Evolutionary conservation across 2,329 filamentous ascomycete species (phyloP).

Genomic region (Beauveria brongniartii): DNA sequence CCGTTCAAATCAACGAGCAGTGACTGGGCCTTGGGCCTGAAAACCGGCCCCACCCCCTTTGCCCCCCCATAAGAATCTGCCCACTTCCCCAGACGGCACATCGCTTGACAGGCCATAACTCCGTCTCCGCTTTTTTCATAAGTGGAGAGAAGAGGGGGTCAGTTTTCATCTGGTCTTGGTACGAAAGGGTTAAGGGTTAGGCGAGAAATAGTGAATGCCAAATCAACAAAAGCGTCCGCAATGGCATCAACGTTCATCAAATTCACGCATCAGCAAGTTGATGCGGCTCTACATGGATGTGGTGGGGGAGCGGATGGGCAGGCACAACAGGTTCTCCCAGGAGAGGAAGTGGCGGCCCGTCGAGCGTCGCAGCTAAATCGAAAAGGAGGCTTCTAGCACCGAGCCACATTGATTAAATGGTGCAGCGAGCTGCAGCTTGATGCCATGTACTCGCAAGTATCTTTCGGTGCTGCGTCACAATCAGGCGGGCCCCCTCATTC

Average conservation of each 20-base stretch:
- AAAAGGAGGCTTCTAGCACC: background rate
- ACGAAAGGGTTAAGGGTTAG: background rate
- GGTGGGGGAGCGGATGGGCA: background rate
- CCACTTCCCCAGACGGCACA: slow-evolving; percentile 11
- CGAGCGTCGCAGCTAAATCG: background rate
- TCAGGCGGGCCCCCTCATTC: too few relatives aligned
- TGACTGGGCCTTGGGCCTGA: background rate
- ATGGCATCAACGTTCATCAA: background rate
- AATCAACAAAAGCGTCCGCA: background rate
- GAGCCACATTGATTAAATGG: background rate
- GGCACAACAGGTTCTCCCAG: background rate
- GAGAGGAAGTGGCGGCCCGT: background rate
- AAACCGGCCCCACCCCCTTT: background rate
- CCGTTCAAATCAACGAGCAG: background rate
- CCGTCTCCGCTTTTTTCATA: background rate
- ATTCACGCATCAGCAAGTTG: background rate
- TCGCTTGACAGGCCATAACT: background rate
- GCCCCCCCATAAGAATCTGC: background rate
- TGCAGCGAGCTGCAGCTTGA: background rate
- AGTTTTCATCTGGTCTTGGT: background rate
- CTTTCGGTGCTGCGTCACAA: background rate
- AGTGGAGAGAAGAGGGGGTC: background rate
- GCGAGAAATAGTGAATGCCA: background rate
- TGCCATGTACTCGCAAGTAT: background rate
- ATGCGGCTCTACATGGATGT: background rate